phyloP scores from a whole-genome alignment of 2,329 filamentous ascomycete genomes.

The Trichoderma cornu-damae region DNA sequence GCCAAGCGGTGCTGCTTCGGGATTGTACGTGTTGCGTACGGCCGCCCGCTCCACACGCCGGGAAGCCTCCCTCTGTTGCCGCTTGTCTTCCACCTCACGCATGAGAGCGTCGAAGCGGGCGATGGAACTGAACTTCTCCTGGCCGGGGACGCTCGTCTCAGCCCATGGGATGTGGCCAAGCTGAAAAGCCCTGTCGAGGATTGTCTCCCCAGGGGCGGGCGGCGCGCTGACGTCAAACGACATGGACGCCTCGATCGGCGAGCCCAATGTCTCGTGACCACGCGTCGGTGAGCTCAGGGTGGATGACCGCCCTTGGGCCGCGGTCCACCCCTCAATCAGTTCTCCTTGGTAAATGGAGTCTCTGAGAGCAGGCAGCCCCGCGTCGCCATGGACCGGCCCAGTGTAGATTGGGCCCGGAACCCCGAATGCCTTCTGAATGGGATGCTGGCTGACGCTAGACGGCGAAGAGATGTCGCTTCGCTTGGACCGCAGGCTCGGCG shows the following conservation, averaged over 20 bases:
- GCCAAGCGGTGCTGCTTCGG: constrained; percentile 38
- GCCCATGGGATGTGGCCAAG: constrained; percentile 58
- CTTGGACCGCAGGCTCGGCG: constrained; percentile 57
- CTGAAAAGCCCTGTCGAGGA: constrained; percentile 62
- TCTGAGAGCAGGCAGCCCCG: constrained; percentile 48
- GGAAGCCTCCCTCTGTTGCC: constrained; percentile 37
- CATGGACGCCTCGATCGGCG: constrained; percentile 39
- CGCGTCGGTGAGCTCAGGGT: constrained; percentile 53
- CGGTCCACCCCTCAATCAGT: constrained; percentile 57
- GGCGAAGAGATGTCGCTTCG: constrained; percentile 59
- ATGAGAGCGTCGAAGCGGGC: constrained; percentile 63
- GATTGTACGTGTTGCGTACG: constrained; percentile 44
- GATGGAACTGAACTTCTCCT: constrained; percentile 60
- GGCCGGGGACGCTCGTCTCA: constrained; percentile 49
- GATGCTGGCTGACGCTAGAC: constrained; percentile 43
- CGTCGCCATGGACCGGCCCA: constrained; percentile 47
- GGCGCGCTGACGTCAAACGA: constrained; percentile 46
- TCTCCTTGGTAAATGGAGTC: constrained; percentile 51
- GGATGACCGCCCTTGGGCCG: constrained; percentile 54
- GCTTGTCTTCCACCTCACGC: constrained; percentile 53
- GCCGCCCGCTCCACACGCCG: constrained; percentile 32
- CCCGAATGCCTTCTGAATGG: constrained; percentile 36
- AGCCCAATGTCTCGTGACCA: constrained; percentile 51
- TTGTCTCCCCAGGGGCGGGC: constrained; percentile 55
- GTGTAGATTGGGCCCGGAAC: constrained; percentile 46